Evolutionary conservation across 1,284 basidiomycete genomes (phyloP).

Genomic region (Ustilago sp.): DNA sequence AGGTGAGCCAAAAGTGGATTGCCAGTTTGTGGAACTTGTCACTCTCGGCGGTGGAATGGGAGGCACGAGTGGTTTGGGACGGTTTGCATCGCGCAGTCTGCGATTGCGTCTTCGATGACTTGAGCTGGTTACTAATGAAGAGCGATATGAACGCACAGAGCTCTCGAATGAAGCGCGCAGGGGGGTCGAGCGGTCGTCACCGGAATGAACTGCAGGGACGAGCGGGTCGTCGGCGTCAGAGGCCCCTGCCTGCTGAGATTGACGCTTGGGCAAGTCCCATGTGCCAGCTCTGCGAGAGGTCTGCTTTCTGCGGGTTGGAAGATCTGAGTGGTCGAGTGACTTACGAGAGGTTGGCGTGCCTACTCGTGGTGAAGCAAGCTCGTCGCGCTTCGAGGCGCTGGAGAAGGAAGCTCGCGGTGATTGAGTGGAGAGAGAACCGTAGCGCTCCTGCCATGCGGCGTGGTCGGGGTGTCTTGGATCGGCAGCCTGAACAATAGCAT

Average conservation of each 20-base stretch:
- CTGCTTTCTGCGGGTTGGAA: conserved; percentile 11
- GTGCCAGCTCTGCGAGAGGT: conserved; percentile 18
- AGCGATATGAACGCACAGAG: conserved; percentile 29
- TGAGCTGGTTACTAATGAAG: conserved; percentile 23
- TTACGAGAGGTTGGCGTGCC: conserved; percentile 14
- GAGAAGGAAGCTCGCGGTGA: conserved; percentile 29
- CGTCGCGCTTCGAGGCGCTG: conserved; percentile 23
- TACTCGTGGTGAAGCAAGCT: conserved; percentile 5
- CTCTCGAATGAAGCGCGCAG: conserved; percentile 33
- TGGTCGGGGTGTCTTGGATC: conserved; percentile 45
- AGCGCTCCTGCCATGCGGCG: conserved; percentile 35
- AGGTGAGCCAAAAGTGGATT: conserved; percentile 41
- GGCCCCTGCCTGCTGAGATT: conserved; percentile 12
- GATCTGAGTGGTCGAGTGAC: conserved; percentile 31
- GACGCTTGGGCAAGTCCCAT: conserved; percentile 12
- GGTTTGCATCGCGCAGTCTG: conserved; percentile 20
- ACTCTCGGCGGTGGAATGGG: conserved; percentile 43
- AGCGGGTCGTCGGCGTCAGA: conserved; percentile 41
- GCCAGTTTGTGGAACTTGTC: conserved; percentile 43
- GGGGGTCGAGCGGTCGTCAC: conserved; percentile 16
- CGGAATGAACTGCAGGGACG: background rate
- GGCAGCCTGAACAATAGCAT: conserved; percentile 48
- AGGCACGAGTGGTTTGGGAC: conserved; percentile 34
- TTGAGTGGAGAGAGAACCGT: conserved; percentile 29
- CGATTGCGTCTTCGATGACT: conserved; percentile 25